Evolutionary conservation across 108 stramenopile species (phyloP), one percentile per base, ranked within the genome.

Genomic region (Skeletonema costatum): DNA sequence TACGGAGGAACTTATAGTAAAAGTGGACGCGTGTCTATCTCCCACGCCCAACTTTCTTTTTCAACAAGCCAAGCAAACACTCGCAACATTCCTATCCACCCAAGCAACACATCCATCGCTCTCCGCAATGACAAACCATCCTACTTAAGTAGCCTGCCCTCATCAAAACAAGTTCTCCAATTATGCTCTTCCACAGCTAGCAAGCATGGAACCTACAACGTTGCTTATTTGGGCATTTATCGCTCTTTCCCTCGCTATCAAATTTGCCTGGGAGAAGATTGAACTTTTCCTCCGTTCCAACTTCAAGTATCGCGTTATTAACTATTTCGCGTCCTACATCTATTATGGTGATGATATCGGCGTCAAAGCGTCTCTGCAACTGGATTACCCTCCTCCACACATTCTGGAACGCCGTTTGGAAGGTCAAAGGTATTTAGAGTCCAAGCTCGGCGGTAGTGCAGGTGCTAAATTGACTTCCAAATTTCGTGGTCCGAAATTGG

Each of bases 291-390:
- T 64, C 21, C 56, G 68, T 5, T 71, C 70, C 29, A 86, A 86
- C 60, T 71, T 66, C 42, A 83, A 83, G 61, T 86, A 86, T 65
- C 73, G 64, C 38, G 3, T 86, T 31, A 60, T 86, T 31, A 74
- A 86, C 19, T 66, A 46, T 10, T 70, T 86, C 6, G 74, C 78
- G 0, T 29, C 69, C 25, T 86, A 80, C 74, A 80, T 86, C 61
- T 68, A 86, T 62, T 86, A 86, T 64, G 86, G 86, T n/a, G 25
- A 46, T 17, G 77, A 86, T 56, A 68, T 73, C 17, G 86, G 86
- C 33, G 31, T 86, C 51, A 75, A 75, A 1, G 71, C 70, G 4
- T 14, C 71, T 31, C 35, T 86, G 10, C 3, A 16, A 11, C 60
- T 86, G 16, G 86, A 86, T 30, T 60, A 35, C 7, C 86, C 86